Base-by-base conservation (phyloP, 2,329 filamentous ascomycete genomes). In the Ophiostoma sp. region DNA sequence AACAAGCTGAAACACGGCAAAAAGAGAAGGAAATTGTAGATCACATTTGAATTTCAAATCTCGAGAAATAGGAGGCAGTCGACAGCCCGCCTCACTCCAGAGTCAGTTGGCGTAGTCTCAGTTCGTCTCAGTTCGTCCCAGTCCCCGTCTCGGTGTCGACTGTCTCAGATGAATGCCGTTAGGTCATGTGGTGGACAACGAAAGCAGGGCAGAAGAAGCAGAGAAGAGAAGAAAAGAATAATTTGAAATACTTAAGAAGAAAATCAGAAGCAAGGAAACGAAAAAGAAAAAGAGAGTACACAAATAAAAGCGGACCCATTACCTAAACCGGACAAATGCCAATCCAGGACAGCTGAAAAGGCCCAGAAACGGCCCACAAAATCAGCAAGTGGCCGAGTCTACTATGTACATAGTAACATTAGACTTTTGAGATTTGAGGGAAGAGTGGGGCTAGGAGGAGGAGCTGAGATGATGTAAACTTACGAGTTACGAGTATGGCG, bases 271-370 rank as follows among this genome's bases (percentile, higher is more conserved):
- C 1, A n/a, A 23, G 27, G 0, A 57, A 27, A 10, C 1, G 6
- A n/a, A 23, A 23, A 11, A 23, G 20, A 54, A n/a, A 23, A 54
- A 54, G 20, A 54, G 15, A 48, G 20, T 11, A 17, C 3, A n/a
- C 1, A 57, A 27, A 27, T 6, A 57, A 57, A 27, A 57, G 52
- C 23, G 52, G 52, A 13, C 7, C 52, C 11, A n/a, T 4, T 31
- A 17, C 57, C 27, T 5, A 20, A 62, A 33, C 2, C 11, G 57
- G 57, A 13, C 13, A 62, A 33, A 27, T 17, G 23, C 57, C 4
- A 62, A 7, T 6, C 57, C 57, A 27, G 57, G 13, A 62, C 57
- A 62, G 57, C 57, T 62, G 57, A 62, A 62, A 60, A 60, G 54
- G 7, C 20, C 48, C n/a, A 60, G 54, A 60, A 13, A 17, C n/a